A percentile compares a stretch with the other conserved stretches of the same genome.
Evolutionary conservation across 2,329 filamentous ascomycete genomes (phyloP).

Genomic region (Fusarium subtropicale): DNA sequence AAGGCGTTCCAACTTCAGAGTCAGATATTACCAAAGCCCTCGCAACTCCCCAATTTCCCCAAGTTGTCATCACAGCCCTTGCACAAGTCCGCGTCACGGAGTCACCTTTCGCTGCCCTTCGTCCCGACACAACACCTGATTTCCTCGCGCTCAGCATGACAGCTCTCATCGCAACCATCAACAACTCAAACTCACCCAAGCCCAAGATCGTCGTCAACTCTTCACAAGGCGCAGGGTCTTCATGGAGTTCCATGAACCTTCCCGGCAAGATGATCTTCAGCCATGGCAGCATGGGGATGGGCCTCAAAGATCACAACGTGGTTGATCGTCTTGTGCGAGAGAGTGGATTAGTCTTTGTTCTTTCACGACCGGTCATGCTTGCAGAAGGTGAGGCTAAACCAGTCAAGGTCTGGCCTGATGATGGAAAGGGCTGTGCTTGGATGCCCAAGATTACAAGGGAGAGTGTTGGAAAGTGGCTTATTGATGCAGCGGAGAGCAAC

Average conservation of each 20-base stretch:
- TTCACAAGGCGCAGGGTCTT: conserved; percentile 8
- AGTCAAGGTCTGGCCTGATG: conserved; percentile 31
- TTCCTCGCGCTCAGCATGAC: conserved; percentile 29
- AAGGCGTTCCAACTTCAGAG: conserved; percentile 24
- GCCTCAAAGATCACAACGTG: conserved; percentile 25
- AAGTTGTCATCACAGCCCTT: conserved; percentile 15
- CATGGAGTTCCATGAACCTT: conserved; percentile 29
- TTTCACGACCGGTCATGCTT: conserved; percentile 27
- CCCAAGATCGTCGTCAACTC: conserved; percentile 29
- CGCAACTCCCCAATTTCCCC: neutral
- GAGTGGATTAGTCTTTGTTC: conserved; percentile 17
- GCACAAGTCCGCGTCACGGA: conserved; percentile 18
- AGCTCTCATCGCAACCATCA: neutral
- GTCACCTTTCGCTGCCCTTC: conserved; percentile 15
- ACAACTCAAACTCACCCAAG: fast-evolving
- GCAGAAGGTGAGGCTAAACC: conserved; percentile 1
- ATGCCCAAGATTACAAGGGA: conserved; percentile 30
- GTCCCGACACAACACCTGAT: conserved; percentile 22
- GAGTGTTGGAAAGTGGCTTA: conserved; percentile 26
- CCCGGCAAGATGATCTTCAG: conserved; percentile 25
- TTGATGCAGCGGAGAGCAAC: conserved; percentile 15
- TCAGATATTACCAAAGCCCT: conserved; percentile 9
- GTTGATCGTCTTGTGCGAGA: conserved; percentile 18
- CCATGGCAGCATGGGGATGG: conserved; percentile 25
- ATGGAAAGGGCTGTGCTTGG: conserved; percentile 35